Evolutionary conservation across 1,284 basidiomycete species (phyloP).

Genomic region (Malassezia dermatis): DNA sequence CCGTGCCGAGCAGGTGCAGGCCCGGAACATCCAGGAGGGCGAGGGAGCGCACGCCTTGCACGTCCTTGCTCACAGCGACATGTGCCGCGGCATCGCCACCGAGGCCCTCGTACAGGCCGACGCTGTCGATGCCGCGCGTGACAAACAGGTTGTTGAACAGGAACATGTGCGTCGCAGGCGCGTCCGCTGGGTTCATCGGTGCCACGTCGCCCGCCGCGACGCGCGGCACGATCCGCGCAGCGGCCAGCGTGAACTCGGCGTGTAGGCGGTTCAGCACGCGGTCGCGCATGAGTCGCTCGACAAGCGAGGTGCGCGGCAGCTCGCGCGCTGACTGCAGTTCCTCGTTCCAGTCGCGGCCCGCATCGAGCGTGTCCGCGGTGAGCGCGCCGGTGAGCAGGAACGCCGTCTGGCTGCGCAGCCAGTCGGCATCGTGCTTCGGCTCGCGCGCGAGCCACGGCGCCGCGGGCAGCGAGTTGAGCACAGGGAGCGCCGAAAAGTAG

Average conservation of each 20-base stretch:
- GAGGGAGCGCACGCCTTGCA: constrained; percentile 53
- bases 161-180: constrained; percentile 53
- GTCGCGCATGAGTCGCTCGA: constrained; percentile 54
- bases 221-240: constrained; percentile 52
- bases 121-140: constrained; percentile 55
- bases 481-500: constrained; percentile 50
- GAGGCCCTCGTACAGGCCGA: constrained; percentile 53
- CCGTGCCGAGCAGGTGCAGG: constrained; percentile 48
- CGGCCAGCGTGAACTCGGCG: constrained; percentile 54
- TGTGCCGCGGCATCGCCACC: constrained; percentile 56
- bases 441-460: constrained; percentile 53
- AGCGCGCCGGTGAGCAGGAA: constrained; percentile 54
- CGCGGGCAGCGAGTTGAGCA: constrained; percentile 53
- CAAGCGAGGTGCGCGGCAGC: constrained; percentile 51
- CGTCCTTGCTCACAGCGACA: constrained; percentile 55
- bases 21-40: constrained; percentile 53
- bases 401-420: constrained; percentile 54
- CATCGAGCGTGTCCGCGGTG: constrained; percentile 52
- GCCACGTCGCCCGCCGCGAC: constrained; percentile 53
- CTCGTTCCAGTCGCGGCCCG: constrained; percentile 57
- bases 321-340: constrained; percentile 55
- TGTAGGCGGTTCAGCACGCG: constrained; percentile 54
- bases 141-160: constrained; percentile 56
- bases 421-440: constrained; percentile 50
- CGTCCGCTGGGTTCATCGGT: constrained; percentile 56